Evolutionary conservation across 2,329 filamentous ascomycete genomes (phyloP).

Genomic region (Rachicladosporium sp.): DNA sequence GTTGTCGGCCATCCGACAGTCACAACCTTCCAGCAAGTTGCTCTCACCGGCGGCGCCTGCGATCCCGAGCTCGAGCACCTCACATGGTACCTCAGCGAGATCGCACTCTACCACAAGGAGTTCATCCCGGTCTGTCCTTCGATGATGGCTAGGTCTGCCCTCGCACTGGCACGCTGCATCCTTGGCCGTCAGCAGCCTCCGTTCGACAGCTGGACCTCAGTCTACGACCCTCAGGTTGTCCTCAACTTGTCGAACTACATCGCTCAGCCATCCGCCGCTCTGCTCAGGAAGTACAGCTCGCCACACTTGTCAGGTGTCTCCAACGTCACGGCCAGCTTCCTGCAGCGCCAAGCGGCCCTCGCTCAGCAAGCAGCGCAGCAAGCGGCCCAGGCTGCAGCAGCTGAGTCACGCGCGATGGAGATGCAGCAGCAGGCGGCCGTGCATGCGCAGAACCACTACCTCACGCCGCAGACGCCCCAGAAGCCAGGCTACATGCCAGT

Average conservation of each 20-base stretch:
- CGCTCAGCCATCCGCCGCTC: constrained; percentile 53
- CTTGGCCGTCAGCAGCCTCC: constrained; percentile 66
- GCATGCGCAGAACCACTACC: constrained; percentile 28
- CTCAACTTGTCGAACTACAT: constrained; percentile 53
- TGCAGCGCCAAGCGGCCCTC: constrained; percentile 43
- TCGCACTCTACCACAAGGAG: constrained; percentile 89
- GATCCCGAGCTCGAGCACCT: constrained; percentile 88
- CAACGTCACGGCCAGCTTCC: constrained; percentile 52
- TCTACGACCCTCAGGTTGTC: constrained; percentile 56
- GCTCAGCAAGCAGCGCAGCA: constrained; percentile 19
- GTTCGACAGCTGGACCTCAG: constrained; percentile 59
- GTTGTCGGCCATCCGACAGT: constrained; percentile 90
- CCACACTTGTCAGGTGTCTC: constrained; percentile 54
- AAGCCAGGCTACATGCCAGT: constrained; percentile 57
- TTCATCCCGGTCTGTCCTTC: constrained; percentile 90
- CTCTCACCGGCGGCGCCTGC: constrained; percentile 60
- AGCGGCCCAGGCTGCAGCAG: constrained; percentile 7
- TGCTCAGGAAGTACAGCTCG: constrained; percentile 57
- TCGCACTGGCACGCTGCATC: constrained; percentile 78
- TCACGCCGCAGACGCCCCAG: constrained; percentile 66
- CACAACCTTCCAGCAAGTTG: constrained; percentile 82
- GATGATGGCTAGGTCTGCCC: constrained; percentile 74
- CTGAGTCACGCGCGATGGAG: constrained; percentile 1
- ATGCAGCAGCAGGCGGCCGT: constrained; percentile 7
- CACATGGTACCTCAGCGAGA: constrained; percentile 87